Conservation (phyloP, 768 basidiomycete species). For the Hygrocybe coccinea region DNA sequence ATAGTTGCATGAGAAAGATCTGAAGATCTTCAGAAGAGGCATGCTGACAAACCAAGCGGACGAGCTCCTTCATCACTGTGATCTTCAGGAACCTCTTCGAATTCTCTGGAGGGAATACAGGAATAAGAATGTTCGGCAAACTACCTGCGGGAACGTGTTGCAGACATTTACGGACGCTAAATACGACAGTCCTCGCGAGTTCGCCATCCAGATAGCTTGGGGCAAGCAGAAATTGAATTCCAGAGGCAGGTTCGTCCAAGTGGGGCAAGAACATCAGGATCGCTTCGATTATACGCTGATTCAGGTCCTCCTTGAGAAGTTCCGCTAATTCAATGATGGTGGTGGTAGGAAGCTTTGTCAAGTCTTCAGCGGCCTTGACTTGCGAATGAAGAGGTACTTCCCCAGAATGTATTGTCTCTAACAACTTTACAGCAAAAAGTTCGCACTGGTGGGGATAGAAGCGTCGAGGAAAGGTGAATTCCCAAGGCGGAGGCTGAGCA, state of each 20-base stretch:
- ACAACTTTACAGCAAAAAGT: slow-evolving; percentile 12
- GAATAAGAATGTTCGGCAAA: slow-evolving; percentile 12
- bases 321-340: slow-evolving; percentile 17
- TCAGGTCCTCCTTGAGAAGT: slow-evolving; percentile 14
- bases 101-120: background rate
- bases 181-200: slow-evolving; percentile 14
- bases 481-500: slow-evolving; percentile 11
- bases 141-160: slow-evolving; percentile 13
- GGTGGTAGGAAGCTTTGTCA: slow-evolving; percentile 17
- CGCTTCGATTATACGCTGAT: slow-evolving; percentile 16
- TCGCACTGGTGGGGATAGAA: slow-evolving; percentile 18
- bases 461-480: slow-evolving; percentile 7
- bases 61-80: slow-evolving; percentile 18
- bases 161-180: slow-evolving; percentile 12
- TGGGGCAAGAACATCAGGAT: slow-evolving; percentile 20
- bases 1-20: slow-evolving; percentile 11
- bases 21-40: slow-evolving; percentile 11
- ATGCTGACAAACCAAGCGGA: slow-evolving; percentile 13
- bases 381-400: slow-evolving; percentile 12
- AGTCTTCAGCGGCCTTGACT: slow-evolving; percentile 13
- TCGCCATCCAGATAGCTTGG: slow-evolving; percentile 16
- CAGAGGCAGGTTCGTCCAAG: slow-evolving; percentile 18
- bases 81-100: slow-evolving; percentile 13
- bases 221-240: slow-evolving; percentile 16
- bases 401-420: slow-evolving; percentile 13